phyloP scores from a whole-genome alignment of 148 eudicot species.

The Selenicereus undatus region DNA sequence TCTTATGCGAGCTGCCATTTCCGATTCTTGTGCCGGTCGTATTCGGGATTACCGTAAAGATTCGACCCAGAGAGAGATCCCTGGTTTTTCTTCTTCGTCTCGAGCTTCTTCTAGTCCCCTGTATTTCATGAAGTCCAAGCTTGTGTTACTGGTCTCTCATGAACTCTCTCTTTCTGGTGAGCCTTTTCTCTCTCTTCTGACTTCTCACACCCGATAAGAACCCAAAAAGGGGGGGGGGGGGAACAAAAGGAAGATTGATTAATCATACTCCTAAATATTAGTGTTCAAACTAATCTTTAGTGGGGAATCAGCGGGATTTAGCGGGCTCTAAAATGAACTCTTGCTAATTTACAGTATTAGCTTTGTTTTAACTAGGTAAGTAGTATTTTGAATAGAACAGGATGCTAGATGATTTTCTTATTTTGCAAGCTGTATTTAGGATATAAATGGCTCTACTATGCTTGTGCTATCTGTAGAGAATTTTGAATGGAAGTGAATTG shows the following conservation, averaged over 20 bases:
- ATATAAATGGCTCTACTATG: neutral
- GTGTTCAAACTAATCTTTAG: too few species aligned
- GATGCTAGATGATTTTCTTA: neutral
- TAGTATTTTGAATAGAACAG: neutral
- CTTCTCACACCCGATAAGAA: neutral
- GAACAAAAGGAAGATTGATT: neutral
- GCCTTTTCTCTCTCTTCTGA: neutral
- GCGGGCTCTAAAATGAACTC: too few species aligned
- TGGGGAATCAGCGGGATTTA: too few species aligned
- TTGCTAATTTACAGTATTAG: too few species aligned
- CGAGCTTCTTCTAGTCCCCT: slow-evolving; percentile 44
- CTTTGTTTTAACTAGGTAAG: neutral
- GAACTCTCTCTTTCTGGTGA: slow-evolving; percentile 95
- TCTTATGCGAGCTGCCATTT: slow-evolving; percentile 47
- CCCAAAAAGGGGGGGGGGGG: neutral
- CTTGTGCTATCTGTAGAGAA: neutral
- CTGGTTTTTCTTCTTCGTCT: slow-evolving; percentile 13
- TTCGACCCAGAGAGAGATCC: slow-evolving; percentile 10
- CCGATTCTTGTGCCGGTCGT: slow-evolving; percentile 44
- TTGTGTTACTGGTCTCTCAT: slow-evolving; percentile 82
- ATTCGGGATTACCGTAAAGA: slow-evolving; percentile 15
- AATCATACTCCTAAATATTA: neutral
- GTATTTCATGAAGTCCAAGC: slow-evolving; percentile 89
- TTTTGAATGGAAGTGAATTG: neutral
- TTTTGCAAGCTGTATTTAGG: neutral